Evolutionary conservation across 768 basidiomycete genomes (phyloP).

Genomic region (Sporobolomyces pararoseus): DNA sequence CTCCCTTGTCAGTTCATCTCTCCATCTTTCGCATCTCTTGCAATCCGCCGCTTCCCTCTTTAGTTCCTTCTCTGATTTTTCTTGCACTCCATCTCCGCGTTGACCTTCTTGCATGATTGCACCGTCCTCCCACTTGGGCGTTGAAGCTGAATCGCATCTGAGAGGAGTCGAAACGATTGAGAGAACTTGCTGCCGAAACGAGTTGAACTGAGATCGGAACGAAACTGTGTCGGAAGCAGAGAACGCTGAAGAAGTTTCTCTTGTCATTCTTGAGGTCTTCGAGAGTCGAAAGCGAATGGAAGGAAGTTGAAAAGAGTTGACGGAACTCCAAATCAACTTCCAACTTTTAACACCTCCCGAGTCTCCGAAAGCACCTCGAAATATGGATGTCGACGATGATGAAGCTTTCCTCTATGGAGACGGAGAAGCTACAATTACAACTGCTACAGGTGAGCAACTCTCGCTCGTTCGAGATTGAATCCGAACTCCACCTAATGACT

Average conservation of each 20-base stretch:
- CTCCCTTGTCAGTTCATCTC: constrained; percentile 63
- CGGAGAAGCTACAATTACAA: not conserved
- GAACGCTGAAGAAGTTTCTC: not conserved
- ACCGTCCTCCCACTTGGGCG: constrained; percentile 23
- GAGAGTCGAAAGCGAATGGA: not conserved
- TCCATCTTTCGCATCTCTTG: constrained; percentile 63
- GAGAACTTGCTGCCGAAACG: constrained; percentile 20
- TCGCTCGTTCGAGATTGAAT: not conserved
- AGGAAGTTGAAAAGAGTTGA: not conserved
- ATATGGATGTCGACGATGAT: constrained; percentile 39
- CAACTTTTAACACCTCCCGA: not conserved
- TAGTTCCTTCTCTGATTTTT: constrained; percentile 9
- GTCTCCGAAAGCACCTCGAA: not conserved
- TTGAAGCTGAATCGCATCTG: constrained; percentile 5
- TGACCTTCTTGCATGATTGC: constrained; percentile 22
- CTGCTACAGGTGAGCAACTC: not conserved
- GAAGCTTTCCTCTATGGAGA: constrained; percentile 43
- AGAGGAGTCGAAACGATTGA: constrained; percentile 20
- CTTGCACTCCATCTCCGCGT: not conserved
- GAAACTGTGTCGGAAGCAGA: not conserved
- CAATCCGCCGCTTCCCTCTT: constrained; percentile 31
- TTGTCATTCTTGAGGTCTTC: not conserved
- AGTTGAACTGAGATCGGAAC: constrained; percentile 30
- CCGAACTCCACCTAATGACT: not conserved
- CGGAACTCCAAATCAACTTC: not conserved